Percentiles rank a stretch among this genome's conserved stretches.
These are phyloP conservation scores for Viola pubescens DNA, from an alignment of 441 rosid genomes.

Conservation along the genomic window DNA sequence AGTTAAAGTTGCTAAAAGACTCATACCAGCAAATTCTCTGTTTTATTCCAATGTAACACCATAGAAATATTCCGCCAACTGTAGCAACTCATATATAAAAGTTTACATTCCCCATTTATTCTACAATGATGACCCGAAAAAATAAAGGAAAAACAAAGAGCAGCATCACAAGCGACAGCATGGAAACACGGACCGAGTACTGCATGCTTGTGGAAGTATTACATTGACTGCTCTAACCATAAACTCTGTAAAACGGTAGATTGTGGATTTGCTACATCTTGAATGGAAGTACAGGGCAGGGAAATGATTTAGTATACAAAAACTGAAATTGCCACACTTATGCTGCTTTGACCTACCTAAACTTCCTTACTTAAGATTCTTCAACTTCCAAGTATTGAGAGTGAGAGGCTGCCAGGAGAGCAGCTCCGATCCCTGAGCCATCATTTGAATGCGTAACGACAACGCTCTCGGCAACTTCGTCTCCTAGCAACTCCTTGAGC, in stretches of 20 bases:
- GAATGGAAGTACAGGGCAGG: constrained; percentile 5
- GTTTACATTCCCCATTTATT: constrained; percentile 29
- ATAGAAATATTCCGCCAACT: neutral
- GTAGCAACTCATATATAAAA: constrained; percentile 9
- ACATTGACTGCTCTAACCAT: constrained; percentile 7
- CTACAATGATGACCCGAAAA: constrained; percentile 4
- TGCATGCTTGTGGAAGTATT: constrained; percentile 12
- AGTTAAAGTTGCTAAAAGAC: neutral
- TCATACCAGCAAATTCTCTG: neutral
- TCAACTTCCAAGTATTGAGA: constrained; percentile 52
- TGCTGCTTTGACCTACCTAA: neutral
- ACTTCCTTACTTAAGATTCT: constrained; percentile 22
- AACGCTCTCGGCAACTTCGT: constrained; percentile 44
- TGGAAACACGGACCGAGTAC: constrained; percentile 1
- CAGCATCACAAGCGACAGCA: constrained; percentile 3
- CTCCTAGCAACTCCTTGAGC: constrained; percentile 70
- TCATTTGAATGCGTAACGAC: constrained; percentile 53
- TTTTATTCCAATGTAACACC: constrained; percentile 2
- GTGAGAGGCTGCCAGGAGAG: constrained; percentile 85
- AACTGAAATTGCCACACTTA: constrained; percentile 1
- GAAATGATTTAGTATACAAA: constrained; percentile 13
- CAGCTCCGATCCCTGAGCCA: constrained; percentile 95
- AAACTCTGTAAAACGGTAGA: constrained; percentile 1
- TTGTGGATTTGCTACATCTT: neutral
- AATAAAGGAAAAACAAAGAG: constrained; percentile 4